Conservation (phyloP, 2,329 filamentous ascomycete species). For the Epichloe uncinata region DNA sequence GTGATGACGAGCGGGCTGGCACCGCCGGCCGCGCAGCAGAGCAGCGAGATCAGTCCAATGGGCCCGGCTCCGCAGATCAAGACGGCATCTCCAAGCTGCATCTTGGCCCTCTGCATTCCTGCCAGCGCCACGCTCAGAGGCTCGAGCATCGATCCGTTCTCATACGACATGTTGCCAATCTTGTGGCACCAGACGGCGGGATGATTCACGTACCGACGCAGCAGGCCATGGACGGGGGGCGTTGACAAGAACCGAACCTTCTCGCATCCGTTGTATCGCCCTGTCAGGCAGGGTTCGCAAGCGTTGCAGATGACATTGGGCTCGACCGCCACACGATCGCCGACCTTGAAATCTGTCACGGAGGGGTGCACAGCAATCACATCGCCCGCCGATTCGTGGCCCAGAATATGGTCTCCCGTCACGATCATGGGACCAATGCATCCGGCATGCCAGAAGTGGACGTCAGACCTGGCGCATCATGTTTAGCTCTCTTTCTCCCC, state of each 20-base stretch:
- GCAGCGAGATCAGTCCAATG: slow-evolving; percentile 78
- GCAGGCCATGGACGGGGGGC: slow-evolving; percentile 78
- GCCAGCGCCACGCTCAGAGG: slow-evolving; percentile 82
- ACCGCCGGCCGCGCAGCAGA: slow-evolving; percentile 75
- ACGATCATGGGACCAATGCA: slow-evolving; percentile 96
- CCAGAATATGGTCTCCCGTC: slow-evolving; percentile 74
- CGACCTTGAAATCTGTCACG: slow-evolving; percentile 63
- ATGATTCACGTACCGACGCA: slow-evolving; percentile 90
- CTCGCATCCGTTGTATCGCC: slow-evolving; percentile 91
- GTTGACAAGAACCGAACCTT: slow-evolving; percentile 78
- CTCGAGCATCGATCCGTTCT: slow-evolving; percentile 83
- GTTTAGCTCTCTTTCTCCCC: background rate
- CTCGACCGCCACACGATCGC: slow-evolving; percentile 87
- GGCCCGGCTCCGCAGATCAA: slow-evolving; percentile 87
- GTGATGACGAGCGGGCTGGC: slow-evolving; percentile 87
- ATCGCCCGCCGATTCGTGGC: slow-evolving; percentile 83
- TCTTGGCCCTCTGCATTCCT: slow-evolving; percentile 68
- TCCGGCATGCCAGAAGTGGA: slow-evolving; percentile 95
- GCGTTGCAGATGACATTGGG: slow-evolving; percentile 84
- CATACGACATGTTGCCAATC: slow-evolving; percentile 82
- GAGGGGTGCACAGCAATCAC: slow-evolving; percentile 74
- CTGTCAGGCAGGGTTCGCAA: slow-evolving; percentile 84
- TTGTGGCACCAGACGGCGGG: slow-evolving; percentile 93
- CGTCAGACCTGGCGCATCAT: slow-evolving; percentile 53
- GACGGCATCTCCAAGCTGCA: slow-evolving; percentile 74